A percentile compares a stretch with the other conserved stretches of the same genome.
These are phyloP conservation scores for Geotrichum aggregatum DNA, from an alignment of 1,139 yeast species.

Conservation along the genomic window DNA sequence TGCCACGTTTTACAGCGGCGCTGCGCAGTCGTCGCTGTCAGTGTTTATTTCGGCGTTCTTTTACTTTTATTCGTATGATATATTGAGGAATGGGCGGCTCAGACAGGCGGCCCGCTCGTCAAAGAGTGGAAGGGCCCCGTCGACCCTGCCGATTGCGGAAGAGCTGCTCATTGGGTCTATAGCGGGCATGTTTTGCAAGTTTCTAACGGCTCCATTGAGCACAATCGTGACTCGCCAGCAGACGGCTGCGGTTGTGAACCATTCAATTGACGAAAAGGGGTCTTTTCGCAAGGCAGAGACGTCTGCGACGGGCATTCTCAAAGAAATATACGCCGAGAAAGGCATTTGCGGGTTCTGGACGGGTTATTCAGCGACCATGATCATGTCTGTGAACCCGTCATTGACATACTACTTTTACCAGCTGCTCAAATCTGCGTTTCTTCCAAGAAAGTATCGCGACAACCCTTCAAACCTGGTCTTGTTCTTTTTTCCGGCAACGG, in stretches of 20 bases:
- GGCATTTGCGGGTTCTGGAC: slow-evolving; percentile 70
- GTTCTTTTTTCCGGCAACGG: slow-evolving; percentile 36
- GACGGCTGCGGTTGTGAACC: slow-evolving; percentile 27
- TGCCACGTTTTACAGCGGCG: slow-evolving; percentile 65
- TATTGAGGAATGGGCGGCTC: slow-evolving; percentile 80
- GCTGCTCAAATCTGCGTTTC: slow-evolving; percentile 27
- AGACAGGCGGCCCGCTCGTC: slow-evolving; percentile 78
- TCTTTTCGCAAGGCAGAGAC: slow-evolving; percentile 13
- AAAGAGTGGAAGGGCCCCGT: slow-evolving; percentile 57
- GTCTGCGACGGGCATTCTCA: slow-evolving; percentile 33
- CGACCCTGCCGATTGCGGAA: slow-evolving; percentile 86
- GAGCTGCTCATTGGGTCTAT: slow-evolving; percentile 84
- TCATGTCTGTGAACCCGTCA: slow-evolving; percentile 70
- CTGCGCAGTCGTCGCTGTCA: slow-evolving; percentile 34
- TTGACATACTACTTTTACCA: slow-evolving; percentile 53
- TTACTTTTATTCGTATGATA: slow-evolving; percentile 71
- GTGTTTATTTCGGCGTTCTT: slow-evolving; percentile 37
- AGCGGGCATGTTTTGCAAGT: slow-evolving; percentile 47
- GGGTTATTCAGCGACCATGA: slow-evolving; percentile 67
- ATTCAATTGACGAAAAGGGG: slow-evolving; percentile 8
- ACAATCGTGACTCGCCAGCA: slow-evolving; percentile 38
- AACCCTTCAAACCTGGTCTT: slow-evolving; percentile 32
- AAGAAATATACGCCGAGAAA: slow-evolving; percentile 54
- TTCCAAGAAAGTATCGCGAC: slow-evolving; percentile 32
- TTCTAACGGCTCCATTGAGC: slow-evolving; percentile 36